A percentile compares a stretch with the other conserved stretches of the same genome.
These are phyloP conservation scores for Erythrobasidium yunnanense DNA, from an alignment of 768 basidiomycete species.

Conservation along the genomic window DNA sequence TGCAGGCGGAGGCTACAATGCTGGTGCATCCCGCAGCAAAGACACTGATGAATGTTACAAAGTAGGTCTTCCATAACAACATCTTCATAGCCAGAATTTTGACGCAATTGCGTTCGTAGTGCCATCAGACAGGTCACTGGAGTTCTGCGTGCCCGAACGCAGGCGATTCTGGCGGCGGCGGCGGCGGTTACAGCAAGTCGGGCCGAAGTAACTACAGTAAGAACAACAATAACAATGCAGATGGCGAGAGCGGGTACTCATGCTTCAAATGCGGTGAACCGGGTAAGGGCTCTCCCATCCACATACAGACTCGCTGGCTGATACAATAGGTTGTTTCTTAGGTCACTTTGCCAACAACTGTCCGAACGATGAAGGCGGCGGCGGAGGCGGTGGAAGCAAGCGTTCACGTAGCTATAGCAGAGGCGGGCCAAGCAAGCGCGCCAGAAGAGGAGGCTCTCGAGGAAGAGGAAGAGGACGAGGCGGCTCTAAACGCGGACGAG, in stretches of 20 bases:
- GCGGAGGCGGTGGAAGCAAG: neutral
- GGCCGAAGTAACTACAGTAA: no score
- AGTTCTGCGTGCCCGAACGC: neutral
- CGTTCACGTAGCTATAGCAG: neutral
- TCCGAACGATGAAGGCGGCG: neutral
- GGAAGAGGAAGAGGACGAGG: slow-evolving; percentile 1
- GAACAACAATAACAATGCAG: neutral
- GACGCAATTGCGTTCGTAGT: neutral
- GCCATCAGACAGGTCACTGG: slow-evolving; percentile 20
- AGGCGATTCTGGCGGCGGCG: neutral
- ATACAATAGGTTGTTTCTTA: neutral
- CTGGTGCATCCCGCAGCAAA: neutral
- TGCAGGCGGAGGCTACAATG: slow-evolving; percentile 3
- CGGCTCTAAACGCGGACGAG: neutral
- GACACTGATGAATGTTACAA: neutral
- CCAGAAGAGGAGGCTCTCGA: neutral
- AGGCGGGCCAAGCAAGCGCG: neutral
- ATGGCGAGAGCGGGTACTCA: neutral
- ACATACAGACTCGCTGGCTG: neutral
- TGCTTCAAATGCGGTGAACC: slow-evolving; percentile 27
- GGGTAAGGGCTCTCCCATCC: neutral
- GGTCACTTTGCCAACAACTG: slow-evolving; percentile 6
- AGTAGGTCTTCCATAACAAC: neutral
- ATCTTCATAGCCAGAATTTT: neutral
- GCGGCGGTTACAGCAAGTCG: neutral